phyloP scores from a whole-genome alignment of 345 rosid species.

The Excoecaria agallocha region DNA sequence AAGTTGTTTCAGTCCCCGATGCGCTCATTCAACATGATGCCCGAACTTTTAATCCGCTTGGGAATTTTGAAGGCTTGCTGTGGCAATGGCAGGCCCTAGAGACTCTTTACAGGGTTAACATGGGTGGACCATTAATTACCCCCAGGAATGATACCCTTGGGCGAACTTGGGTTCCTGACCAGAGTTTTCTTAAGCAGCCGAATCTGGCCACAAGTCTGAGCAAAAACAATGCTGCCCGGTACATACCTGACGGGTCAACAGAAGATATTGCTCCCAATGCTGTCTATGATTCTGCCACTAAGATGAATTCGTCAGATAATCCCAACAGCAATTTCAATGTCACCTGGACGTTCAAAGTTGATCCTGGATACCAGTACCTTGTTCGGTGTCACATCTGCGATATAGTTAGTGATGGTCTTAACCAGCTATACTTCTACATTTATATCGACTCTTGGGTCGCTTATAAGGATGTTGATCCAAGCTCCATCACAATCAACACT shows the following conservation, averaged over 20 bases:
- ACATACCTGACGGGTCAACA: constrained; percentile 48
- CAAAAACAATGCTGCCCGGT: constrained; percentile 49
- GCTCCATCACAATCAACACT: constrained; percentile 17
- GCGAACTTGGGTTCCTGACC: constrained; percentile 79
- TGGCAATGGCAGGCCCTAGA: constrained; percentile 63
- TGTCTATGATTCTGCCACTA: constrained; percentile 67
- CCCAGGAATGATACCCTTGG: constrained; percentile 61
- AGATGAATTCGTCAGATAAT: constrained; percentile 51
- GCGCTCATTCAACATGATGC: constrained; percentile 46
- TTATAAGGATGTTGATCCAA: constrained; percentile 48
- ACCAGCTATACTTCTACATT: constrained; percentile 71
- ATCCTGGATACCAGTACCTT: constrained; percentile 63
- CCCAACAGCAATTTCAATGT: constrained; percentile 67
- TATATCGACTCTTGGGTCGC: constrained; percentile 55
- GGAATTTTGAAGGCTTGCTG: constrained; percentile 43
- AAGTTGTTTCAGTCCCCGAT: constrained; percentile 78
- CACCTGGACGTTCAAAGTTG: constrained; percentile 72
- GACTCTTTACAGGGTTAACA: constrained; percentile 73
- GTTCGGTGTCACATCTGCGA: constrained; percentile 89
- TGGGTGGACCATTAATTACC: constrained; percentile 73
- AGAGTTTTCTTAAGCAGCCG: constrained; percentile 30
- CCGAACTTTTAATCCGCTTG: constrained; percentile 17
- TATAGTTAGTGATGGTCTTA: constrained; percentile 45
- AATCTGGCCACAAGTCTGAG: constrained; percentile 42
- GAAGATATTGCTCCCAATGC: constrained; percentile 51